These are phyloP conservation scores for Pseudopediastrum boryanum DNA, from an alignment of 139 green algal species.

Conservation along the genomic window DNA sequence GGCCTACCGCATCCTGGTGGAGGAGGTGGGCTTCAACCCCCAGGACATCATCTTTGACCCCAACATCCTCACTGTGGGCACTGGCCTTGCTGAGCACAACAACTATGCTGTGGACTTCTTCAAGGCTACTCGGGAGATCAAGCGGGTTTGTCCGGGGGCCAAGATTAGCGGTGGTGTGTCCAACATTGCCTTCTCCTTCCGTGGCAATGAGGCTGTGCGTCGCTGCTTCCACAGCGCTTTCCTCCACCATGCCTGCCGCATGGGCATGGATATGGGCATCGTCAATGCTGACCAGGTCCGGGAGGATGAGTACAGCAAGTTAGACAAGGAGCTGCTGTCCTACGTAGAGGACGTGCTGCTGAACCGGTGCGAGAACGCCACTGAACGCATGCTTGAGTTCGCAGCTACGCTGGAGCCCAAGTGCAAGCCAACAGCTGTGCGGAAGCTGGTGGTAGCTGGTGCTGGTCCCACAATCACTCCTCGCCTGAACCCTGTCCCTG, in stretches of 20 bases:
- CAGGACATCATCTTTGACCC: conserved; percentile 99
- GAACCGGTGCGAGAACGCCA: conserved; percentile 94
- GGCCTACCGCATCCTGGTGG: conserved; percentile 94
- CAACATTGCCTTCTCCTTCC: conserved; percentile 99
- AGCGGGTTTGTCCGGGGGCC: conserved; percentile 90
- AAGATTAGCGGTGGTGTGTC: conserved; percentile 97
- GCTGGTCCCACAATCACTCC: conserved; percentile 59
- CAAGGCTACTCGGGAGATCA: conserved; percentile 91
- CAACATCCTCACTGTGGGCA: conserved; percentile 98
- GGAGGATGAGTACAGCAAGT: conserved; percentile 92
- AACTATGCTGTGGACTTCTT: conserved; percentile 99
- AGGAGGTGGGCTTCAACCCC: conserved; percentile 93
- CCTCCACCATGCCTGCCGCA: conserved; percentile 87
- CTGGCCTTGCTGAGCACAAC: conserved; percentile 97
- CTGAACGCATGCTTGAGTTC: conserved; percentile 95
- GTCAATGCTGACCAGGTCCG: conserved; percentile 93
- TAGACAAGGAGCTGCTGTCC: conserved; percentile 96
- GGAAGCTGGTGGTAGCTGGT: conserved; percentile 58
- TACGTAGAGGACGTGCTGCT: conserved; percentile 98
- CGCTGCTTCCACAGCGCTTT: conserved; percentile 92
- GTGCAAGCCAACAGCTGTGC: conserved; percentile 85
- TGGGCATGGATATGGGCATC: conserved; percentile 99
- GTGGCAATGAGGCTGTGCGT: conserved; percentile 94
- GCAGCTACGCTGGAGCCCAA: conserved; percentile 92
- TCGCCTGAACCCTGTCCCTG: conserved; percentile 59